Base-by-base conservation (phyloP, 1,284 basidiomycete species). In the Ganoderma sp. region DNA sequence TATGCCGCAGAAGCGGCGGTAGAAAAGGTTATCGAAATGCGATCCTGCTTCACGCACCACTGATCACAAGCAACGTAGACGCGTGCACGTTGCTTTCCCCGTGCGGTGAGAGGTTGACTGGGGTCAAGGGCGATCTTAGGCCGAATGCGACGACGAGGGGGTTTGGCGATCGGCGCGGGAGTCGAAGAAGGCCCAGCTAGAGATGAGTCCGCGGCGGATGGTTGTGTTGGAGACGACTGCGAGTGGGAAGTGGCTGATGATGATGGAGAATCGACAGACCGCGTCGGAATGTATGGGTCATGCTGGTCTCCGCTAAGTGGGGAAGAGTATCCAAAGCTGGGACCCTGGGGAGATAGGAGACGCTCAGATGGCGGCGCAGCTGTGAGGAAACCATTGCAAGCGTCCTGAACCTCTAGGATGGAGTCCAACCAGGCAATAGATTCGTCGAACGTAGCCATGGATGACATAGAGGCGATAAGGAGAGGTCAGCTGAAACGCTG, bases 11-110 rank as follows among this genome's bases (percentile, higher is more conserved):
- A 41, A 39, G 58, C 8, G 2, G 37, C 8, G 5, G 28, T 37
- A 9, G 39, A n/a, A 19, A 19, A 37, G 19, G 41, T 8, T 6
- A n/a, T 22, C 57, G n/a, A 5, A 41, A 17, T 37, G 28, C 5
- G 41, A 15, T 25, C 22, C 42, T 68, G 58, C 32, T 10, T 52
- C 48, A 80, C 84, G 50, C 68, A 90, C 91, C 90, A 92, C 78
- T 91, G 90, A 22, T 88, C 50, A 77, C 90, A 92, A 32, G 91
- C 90, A 50, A 92, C 88, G 70, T 87, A 92, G 12, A 92, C 91
- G 52, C 91, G 84, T n/a, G 87, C 84, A 12, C 90, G 83, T 32
- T 85, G 87, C 72, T 86, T 90, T 8, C 90, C 90, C 75, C 91
- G 89, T 0, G 89, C 90, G 0, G 90, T 92, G 45, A 88, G 85